Conservation (phyloP, 441 rosid species). For the Breynia disticha region DNA sequence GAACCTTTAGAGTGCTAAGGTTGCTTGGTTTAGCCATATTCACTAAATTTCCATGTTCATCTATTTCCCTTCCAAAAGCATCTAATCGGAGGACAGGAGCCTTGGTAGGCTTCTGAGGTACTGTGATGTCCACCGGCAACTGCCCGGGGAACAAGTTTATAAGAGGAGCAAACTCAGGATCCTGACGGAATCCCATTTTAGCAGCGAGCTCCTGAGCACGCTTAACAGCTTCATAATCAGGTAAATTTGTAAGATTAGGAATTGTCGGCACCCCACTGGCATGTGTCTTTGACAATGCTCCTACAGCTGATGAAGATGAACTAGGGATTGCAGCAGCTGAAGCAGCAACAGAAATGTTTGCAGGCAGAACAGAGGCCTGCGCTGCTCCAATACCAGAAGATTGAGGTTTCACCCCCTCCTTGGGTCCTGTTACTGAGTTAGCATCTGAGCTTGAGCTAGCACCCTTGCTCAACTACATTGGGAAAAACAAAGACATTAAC, state of each 20-base stretch:
- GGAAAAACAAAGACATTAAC: conserved; percentile 12
- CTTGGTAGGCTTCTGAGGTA: conserved; percentile 72
- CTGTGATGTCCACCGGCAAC: conserved; percentile 34
- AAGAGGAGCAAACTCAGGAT: conserved; percentile 60
- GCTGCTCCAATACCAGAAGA: conserved; percentile 15
- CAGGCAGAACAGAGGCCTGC: conserved; percentile 19
- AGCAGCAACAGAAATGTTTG: conserved; percentile 16
- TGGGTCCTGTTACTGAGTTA: conserved; percentile 14
- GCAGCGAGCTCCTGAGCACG: conserved; percentile 89
- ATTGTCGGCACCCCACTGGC: conserved; percentile 22
- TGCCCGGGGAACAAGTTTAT: conserved; percentile 65
- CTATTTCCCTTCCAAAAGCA: conserved; percentile 90
- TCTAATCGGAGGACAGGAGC: conserved; percentile 87
- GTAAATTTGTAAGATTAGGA: conserved; percentile 36
- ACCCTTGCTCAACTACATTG: conserved; percentile 47
- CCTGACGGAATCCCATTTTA: conserved; percentile 73
- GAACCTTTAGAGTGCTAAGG: conserved; percentile 89
- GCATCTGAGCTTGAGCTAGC: conserved; percentile 31
- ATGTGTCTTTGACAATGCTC: conserved; percentile 26
- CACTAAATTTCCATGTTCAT: conserved; percentile 86
- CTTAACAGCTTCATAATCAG: conserved; percentile 74
- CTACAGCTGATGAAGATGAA: conserved; percentile 19
- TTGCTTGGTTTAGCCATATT: conserved; percentile 77
- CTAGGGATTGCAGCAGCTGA: conserved; percentile 22
- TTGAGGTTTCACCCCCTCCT: conserved; percentile 18